Evolutionary conservation across 345 rosid genomes (phyloP).

Genomic region (Pugionium dolabratum): DNA sequence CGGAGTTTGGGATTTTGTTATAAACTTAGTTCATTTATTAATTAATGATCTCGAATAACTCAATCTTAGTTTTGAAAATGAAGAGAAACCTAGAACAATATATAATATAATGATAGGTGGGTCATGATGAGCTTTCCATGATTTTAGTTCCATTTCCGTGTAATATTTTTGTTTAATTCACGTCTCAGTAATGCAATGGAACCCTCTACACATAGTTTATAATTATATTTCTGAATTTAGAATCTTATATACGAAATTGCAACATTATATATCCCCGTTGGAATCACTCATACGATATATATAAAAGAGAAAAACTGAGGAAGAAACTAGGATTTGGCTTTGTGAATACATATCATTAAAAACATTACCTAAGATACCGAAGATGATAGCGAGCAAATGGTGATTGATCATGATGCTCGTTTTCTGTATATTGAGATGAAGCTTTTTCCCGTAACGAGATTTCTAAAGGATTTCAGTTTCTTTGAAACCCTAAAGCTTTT

Average conservation of each 20-base stretch:
- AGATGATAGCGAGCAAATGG: slow-evolving; percentile 46
- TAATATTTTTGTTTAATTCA: background rate
- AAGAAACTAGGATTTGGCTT: background rate
- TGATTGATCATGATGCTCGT: slow-evolving; percentile 48
- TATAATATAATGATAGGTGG: slow-evolving; percentile 2
- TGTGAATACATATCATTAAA: background rate
- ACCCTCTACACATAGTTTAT: slow-evolving; percentile 1
- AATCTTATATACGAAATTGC: slow-evolving; percentile 25
- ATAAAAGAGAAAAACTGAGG: slow-evolving; percentile 3
- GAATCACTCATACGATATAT: background rate
- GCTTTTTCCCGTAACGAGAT: slow-evolving; percentile 14
- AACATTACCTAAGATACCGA: slow-evolving; percentile 75
- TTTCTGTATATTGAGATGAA: slow-evolving; percentile 15
- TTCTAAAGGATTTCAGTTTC: slow-evolving; percentile 33
- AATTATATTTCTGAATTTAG: background rate
- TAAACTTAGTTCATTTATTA: background rate
- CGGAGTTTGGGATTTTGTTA: slow-evolving; percentile 11
- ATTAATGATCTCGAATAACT: background rate
- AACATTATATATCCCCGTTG: slow-evolving; percentile 6
- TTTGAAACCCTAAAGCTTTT: slow-evolving; percentile 41
- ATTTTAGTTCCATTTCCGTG: background rate
- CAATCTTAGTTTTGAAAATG: background rate
- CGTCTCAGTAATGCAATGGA: slow-evolving; percentile 17
- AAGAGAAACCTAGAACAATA: slow-evolving; percentile 16
- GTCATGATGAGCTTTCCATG: slow-evolving; percentile 25